These are phyloP conservation scores for Cicer cuneatum DNA, from an alignment of 306 rosid genomes.

Conservation along the genomic window DNA sequence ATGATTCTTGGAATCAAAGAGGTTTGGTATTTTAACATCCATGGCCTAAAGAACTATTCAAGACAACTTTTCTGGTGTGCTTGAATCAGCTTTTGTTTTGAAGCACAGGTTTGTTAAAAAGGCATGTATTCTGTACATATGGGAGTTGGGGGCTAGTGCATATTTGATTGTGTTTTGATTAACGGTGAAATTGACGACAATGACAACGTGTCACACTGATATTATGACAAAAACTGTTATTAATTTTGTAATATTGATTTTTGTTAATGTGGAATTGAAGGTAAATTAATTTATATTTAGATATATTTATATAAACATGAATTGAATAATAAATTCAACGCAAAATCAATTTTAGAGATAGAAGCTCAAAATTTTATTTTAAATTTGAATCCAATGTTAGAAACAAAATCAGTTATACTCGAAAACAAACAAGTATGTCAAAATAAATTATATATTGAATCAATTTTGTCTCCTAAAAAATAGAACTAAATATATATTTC, in stretches of 20 bases:
- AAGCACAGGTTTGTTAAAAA: slow-evolving; percentile 32
- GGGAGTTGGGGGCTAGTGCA: background rate
- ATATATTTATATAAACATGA: background rate
- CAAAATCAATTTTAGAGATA: too few species aligned
- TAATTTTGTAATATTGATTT: background rate
- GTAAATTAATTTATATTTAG: background rate
- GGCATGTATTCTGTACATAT: background rate
- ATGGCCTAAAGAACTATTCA: slow-evolving; percentile 38
- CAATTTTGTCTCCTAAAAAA: too few species aligned
- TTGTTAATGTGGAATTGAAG: background rate
- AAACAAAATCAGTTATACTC: too few species aligned
- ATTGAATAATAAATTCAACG: background rate
- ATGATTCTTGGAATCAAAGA: slow-evolving; percentile 2
- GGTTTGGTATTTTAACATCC: slow-evolving; percentile 51
- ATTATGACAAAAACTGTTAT: too few species aligned
- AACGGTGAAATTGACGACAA: too few species aligned
- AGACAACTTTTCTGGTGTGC: background rate
- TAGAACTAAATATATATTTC: too few species aligned
- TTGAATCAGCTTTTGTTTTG: slow-evolving; percentile 36
- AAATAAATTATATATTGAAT: too few species aligned
- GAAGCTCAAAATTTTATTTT: too few species aligned
- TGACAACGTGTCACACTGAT: too few species aligned
- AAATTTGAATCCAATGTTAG: too few species aligned
- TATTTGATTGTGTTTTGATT: too few species aligned
- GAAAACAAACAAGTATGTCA: too few species aligned